A percentile compares a stretch with the other conserved stretches of the same genome.
phyloP scores from a whole-genome alignment of 768 basidiomycete genomes.

The Trametes sanguinea region DNA sequence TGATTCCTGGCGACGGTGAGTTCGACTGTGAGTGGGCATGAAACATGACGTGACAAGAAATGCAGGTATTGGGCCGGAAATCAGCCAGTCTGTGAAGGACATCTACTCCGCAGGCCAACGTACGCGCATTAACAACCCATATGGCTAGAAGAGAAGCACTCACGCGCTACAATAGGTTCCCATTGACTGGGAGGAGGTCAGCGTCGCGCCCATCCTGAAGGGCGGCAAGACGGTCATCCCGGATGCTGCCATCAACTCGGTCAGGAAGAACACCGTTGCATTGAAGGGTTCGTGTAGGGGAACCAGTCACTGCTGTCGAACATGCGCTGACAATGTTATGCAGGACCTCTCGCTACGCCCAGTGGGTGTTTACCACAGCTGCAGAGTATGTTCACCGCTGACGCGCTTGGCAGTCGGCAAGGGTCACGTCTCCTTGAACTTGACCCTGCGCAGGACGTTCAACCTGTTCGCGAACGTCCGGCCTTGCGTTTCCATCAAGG shows the following conservation, averaged over 20 bases:
- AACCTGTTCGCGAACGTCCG: slow-evolving; percentile 98
- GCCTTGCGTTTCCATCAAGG: slow-evolving; percentile 92
- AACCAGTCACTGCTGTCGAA: background rate
- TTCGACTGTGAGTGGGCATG: slow-evolving; percentile 8
- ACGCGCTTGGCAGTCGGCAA: slow-evolving; percentile 76
- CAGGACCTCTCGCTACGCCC: slow-evolving; percentile 95
- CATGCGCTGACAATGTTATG: background rate
- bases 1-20: slow-evolving; percentile 95
- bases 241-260: slow-evolving; percentile 83
- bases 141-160: slow-evolving; percentile 7
- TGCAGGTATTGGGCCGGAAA: slow-evolving; percentile 97
- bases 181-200: slow-evolving; percentile 99
- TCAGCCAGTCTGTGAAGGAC: slow-evolving; percentile 91
- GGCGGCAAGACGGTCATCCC: slow-evolving; percentile 98
- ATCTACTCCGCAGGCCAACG: slow-evolving; percentile 91
- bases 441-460: slow-evolving; percentile 96
- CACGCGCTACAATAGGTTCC: slow-evolving; percentile 64
- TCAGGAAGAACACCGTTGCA: slow-evolving; percentile 97
- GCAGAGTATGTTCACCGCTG: background rate
- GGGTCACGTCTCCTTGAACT: slow-evolving; percentile 96
- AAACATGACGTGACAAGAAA: slow-evolving; percentile 22
- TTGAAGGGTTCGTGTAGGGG: slow-evolving; percentile 74
- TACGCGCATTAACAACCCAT: slow-evolving; percentile 34
- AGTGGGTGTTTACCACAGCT: slow-evolving; percentile 54
- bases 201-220: slow-evolving; percentile 90